Evolutionary conservation across 2,329 filamentous ascomycete species (phyloP).

Genomic region (Furcasterigmium sp.): DNA sequence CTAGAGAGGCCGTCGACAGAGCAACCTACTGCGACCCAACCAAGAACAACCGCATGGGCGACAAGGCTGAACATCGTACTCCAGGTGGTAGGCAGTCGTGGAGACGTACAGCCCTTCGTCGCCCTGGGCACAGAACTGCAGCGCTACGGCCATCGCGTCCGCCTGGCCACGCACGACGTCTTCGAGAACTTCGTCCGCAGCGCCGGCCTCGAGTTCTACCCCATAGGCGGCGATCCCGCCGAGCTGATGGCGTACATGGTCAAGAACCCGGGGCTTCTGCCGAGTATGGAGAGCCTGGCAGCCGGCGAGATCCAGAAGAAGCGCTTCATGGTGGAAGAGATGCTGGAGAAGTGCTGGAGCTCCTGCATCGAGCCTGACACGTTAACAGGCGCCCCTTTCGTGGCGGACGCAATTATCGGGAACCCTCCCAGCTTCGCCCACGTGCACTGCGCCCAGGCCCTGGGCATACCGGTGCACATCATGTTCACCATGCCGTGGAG

Average conservation of each 20-base stretch:
- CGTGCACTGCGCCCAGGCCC: slow-evolving; percentile 38
- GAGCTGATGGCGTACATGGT: slow-evolving; percentile 29
- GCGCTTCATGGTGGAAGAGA: slow-evolving; percentile 16
- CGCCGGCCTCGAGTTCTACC: slow-evolving; percentile 45
- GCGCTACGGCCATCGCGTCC: slow-evolving; percentile 41
- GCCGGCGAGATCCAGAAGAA: slow-evolving; percentile 18
- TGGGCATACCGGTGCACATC: slow-evolving; percentile 38
- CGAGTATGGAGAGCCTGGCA: slow-evolving; percentile 17
- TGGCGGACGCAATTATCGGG: slow-evolving; percentile 45
- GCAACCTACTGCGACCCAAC: too few species aligned
- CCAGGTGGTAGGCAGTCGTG: slow-evolving; percentile 46
- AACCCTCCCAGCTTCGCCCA: slow-evolving; percentile 45
- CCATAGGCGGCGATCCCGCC: slow-evolving; percentile 46
- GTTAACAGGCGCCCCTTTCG: slow-evolving; percentile 28
- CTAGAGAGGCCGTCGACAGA: too few species aligned
- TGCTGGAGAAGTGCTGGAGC: slow-evolving; percentile 18
- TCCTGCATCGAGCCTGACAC: slow-evolving; percentile 13
- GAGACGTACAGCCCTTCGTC: slow-evolving; percentile 52
- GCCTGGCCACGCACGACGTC: slow-evolving; percentile 42
- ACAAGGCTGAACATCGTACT: slow-evolving; percentile 43
- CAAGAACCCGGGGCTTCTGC: slow-evolving; percentile 19
- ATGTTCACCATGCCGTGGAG: slow-evolving; percentile 68
- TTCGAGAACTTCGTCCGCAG: slow-evolving; percentile 43
- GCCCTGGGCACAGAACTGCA: slow-evolving; percentile 44
- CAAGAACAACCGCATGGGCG: neutral